Evolutionary conservation across 164 flowering plant species (phyloP).

Genomic region (Vitis vinifera): DNA sequence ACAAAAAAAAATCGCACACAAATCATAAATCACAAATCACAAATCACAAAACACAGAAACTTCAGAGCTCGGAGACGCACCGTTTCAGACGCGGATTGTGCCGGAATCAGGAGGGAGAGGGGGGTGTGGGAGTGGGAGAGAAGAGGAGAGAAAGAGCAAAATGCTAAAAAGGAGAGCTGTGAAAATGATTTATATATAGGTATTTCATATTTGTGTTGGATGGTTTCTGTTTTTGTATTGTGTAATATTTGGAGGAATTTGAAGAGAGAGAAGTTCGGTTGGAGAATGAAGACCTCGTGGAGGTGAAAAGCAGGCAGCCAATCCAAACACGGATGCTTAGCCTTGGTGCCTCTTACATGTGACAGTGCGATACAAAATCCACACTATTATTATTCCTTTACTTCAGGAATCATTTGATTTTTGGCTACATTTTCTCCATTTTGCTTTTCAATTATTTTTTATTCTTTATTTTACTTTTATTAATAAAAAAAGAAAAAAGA

Average conservation of each 20-base stretch:
- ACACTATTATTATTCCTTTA: too few species aligned
- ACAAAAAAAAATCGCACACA: neutral
- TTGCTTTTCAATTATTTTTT: too few species aligned
- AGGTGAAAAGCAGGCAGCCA: neutral
- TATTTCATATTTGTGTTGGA: neutral
- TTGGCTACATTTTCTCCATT: too few species aligned
- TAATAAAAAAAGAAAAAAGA: too few species aligned
- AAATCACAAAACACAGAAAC: neutral
- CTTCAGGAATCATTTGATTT: too few species aligned
- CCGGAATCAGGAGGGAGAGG: too few species aligned
- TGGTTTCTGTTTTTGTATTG: neutral
- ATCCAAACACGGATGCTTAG: neutral
- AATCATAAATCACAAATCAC: neutral
- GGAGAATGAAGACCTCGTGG: constrained; percentile 9
- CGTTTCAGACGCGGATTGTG: too few species aligned
- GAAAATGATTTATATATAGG: neutral
- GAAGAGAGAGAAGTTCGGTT: constrained; percentile 6
- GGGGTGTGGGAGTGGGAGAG: too few species aligned
- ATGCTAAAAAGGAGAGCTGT: too few species aligned
- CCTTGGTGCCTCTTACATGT: neutral
- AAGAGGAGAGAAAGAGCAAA: too few species aligned
- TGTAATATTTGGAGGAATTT: neutral
- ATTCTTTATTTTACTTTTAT: too few species aligned
- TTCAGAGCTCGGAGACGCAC: neutral
- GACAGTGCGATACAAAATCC: neutral